These are phyloP conservation scores for Arthrobotrys sinensis DNA, from an alignment of 2,329 filamentous ascomycete species.

Conservation along the genomic window DNA sequence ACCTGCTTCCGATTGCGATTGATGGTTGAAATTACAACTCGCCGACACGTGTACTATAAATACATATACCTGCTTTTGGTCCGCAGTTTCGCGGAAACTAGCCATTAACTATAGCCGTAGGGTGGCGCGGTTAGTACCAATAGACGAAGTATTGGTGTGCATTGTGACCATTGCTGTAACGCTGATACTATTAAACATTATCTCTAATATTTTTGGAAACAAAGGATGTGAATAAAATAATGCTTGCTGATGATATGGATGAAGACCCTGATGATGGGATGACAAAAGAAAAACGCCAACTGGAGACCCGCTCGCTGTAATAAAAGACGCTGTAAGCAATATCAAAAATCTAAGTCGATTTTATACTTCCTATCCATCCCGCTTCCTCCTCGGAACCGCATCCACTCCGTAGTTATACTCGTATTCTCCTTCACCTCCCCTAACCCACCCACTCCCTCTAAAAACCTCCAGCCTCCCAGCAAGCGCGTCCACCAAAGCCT, in stretches of 20 bases:
- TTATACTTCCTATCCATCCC: slow-evolving; percentile 33
- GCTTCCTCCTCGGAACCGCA: slow-evolving; percentile 30
- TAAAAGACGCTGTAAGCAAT: not conserved
- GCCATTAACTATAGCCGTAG: too few species aligned
- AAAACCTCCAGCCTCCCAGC: slow-evolving; percentile 61
- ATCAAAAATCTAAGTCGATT: not conserved
- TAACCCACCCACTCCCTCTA: slow-evolving; percentile 47
- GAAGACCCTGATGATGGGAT: not conserved
- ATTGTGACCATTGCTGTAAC: not conserved
- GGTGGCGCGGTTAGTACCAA: too few species aligned
- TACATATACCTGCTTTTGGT: too few species aligned
- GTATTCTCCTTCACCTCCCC: slow-evolving; percentile 29
- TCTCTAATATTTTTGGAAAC: too few species aligned
- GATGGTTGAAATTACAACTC: too few species aligned
- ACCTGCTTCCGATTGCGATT: too few species aligned
- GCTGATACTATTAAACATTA: not conserved
- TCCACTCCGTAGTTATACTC: slow-evolving; percentile 50
- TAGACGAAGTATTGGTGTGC: too few species aligned
- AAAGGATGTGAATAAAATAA: not conserved
- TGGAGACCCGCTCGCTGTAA: slow-evolving; percentile 20
- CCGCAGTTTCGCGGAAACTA: too few species aligned
- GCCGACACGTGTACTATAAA: too few species aligned
- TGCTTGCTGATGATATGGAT: not conserved
- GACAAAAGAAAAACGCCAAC: slow-evolving; percentile 13
- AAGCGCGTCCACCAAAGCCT: slow-evolving; percentile 50